These are phyloP conservation scores for Pseudoneurospora amorphoporcata DNA, from an alignment of 495 filamentous ascomycete genomes.

Conservation along the genomic window DNA sequence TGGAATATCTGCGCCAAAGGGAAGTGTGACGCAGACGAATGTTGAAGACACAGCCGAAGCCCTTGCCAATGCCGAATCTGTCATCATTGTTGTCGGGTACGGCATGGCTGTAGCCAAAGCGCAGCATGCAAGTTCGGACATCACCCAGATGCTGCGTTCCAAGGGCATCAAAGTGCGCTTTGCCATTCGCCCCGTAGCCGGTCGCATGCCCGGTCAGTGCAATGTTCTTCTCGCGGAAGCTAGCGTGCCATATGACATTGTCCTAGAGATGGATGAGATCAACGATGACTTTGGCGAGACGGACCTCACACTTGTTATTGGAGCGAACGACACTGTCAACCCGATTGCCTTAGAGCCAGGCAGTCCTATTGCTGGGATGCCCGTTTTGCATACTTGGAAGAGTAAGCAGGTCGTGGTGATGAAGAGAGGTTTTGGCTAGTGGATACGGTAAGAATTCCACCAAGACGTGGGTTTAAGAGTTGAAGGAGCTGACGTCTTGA, in stretches of 20 bases:
- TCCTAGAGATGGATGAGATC: constrained; percentile 84
- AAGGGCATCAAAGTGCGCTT: constrained; percentile 72
- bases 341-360: constrained; percentile 71
- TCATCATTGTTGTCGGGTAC: constrained; percentile 77
- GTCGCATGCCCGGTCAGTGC: constrained; percentile 79
- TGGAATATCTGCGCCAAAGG: constrained; percentile 57
- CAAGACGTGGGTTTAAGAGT: not conserved
- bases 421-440: constrained; percentile 72
- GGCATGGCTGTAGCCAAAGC: constrained; percentile 85
- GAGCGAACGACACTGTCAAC: constrained; percentile 79
- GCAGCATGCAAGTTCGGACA: constrained; percentile 74
- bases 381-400: constrained; percentile 79
- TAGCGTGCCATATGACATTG: constrained; percentile 73
- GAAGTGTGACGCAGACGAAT: constrained; percentile 57
- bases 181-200: constrained; percentile 74
- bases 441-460: constrained; percentile 53
- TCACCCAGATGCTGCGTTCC: constrained; percentile 55
- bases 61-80: constrained; percentile 57
- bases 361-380: constrained; percentile 75
- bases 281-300: constrained; percentile 78
- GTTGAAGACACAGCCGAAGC: constrained; percentile 67
- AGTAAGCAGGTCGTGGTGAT: constrained; percentile 81
- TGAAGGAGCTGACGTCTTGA: not conserved
- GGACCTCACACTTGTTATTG: constrained; percentile 76
- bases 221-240: constrained; percentile 78